A percentile compares a stretch with the other conserved stretches of the same genome.
These are phyloP conservation scores for Hypoxylon trugodes DNA, from an alignment of 495 filamentous ascomycete species.

Conservation along the genomic window DNA sequence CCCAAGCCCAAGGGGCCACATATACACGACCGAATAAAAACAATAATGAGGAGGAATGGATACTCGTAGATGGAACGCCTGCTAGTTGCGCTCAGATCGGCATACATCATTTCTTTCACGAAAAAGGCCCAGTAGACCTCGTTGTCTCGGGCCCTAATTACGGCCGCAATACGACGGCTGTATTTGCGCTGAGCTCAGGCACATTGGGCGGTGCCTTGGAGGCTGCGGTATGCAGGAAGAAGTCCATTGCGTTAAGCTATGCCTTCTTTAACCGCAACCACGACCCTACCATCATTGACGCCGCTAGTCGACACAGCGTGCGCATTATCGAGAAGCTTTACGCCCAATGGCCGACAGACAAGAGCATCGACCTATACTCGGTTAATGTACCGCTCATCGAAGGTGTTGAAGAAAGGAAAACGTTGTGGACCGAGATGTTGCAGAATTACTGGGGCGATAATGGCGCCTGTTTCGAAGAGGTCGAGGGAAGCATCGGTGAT, in stretches of 20 bases:
- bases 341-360: slow-evolving; percentile 73
- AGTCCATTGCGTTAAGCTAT: slow-evolving; percentile 83
- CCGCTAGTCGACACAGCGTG: slow-evolving; percentile 73
- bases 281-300: slow-evolving; percentile 78
- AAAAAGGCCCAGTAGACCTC: slow-evolving; percentile 80
- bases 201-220: slow-evolving; percentile 93
- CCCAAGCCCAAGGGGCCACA: slow-evolving; percentile 36
- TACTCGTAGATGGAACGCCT: slow-evolving; percentile 88
- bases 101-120: slow-evolving; percentile 83
- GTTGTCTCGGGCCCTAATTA: slow-evolving; percentile 95
- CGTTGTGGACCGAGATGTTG: slow-evolving; percentile 82
- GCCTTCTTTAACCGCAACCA: slow-evolving; percentile 80
- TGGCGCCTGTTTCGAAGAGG: slow-evolving; percentile 85
- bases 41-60: slow-evolving; percentile 78
- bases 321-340: slow-evolving; percentile 79
- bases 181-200: slow-evolving; percentile 89
- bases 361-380: slow-evolving; percentile 77
- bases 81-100: slow-evolving; percentile 91
- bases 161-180: slow-evolving; percentile 89
- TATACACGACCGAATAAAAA: slow-evolving; percentile 58
- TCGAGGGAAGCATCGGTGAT: slow-evolving; percentile 67
- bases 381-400: slow-evolving; percentile 86
- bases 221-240: slow-evolving; percentile 81
- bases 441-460: slow-evolving; percentile 81
- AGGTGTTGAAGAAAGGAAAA: slow-evolving; percentile 69